Base-by-base conservation (phyloP, 352 stramenopile species). In the Phytophthora tentaculata region DNA sequence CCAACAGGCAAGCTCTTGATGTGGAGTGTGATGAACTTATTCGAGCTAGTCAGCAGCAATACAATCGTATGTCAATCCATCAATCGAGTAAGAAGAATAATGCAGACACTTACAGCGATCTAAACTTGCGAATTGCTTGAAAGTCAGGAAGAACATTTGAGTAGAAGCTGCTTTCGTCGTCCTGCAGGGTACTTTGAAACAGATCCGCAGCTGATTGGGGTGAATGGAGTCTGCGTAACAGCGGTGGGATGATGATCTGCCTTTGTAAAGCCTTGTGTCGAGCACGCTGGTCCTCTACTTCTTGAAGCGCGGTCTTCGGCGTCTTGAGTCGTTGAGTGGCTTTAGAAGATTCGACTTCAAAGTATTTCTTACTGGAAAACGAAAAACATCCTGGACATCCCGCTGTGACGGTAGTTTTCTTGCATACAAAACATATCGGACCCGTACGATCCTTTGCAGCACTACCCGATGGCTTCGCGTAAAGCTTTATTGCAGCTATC, bases 1-100 rank as follows among this genome's bases (percentile, higher is more conserved):
- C 87, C 84, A 26, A 92, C 62, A n/a, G 87, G 87, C 9, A 95
- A 69, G n/a, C 71, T 87, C 64, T 93, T 93, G 56, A 95, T 78
- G 45, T 91, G 81, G 1, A 95, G 56, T 1, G 67, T 82, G 24
- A 95, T 73, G 35, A 87, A 88, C 45, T 87, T 84, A 32, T 67
- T 80, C 5, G 57, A 73, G 22, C 79, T 95, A 61, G 37, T 14
- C 4, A 63, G 12, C 39, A 45, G 9, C 10, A 61, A 49, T 20
- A 51, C 45, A 24, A 17, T n/a, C n/a, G n/a, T n/a, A n/a, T n/a
- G n/a, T n/a, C n/a, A n/a, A n/a, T n/a, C n/a, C n/a, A n/a, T n/a
- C n/a, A n/a, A n/a, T n/a, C n/a, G n/a, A n/a, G n/a, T 7, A 29
- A 29, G 19, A 29, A 3, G 9, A 32, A 32, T 32, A 32, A 8